phyloP scores from a whole-genome alignment of 2,329 filamentous ascomycete genomes.

The Ceratocystis cubensis region DNA sequence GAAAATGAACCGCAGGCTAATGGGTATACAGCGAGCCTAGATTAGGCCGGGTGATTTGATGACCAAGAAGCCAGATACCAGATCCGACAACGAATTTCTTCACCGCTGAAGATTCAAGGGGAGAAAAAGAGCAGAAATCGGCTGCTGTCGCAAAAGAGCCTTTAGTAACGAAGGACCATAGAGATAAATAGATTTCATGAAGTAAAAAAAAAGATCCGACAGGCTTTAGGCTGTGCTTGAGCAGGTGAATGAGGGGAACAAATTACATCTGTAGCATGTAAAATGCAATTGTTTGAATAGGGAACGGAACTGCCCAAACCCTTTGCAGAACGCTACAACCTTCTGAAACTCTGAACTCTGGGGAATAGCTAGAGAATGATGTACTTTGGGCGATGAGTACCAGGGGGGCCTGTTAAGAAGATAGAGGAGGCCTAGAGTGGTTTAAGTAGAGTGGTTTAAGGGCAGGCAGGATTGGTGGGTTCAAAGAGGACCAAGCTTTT shows the following conservation, averaged over 20 bases:
- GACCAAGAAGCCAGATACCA: conserved; percentile 15
- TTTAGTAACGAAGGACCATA: background rate
- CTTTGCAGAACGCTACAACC: conserved; percentile 4
- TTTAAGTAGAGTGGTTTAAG: background rate
- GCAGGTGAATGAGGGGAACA: conserved; percentile 3
- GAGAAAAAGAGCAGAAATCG: background rate
- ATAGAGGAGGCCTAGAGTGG: background rate
- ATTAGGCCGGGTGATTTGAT: background rate
- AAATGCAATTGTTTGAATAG: background rate
- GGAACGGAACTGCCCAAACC: background rate
- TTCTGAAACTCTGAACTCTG: conserved; percentile 16
- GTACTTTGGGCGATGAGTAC: background rate
- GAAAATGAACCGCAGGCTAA: background rate
- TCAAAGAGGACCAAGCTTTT: conserved; percentile 9
- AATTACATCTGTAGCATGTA: background rate
- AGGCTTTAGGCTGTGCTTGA: background rate
- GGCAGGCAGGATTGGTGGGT: background rate
- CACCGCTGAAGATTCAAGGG: conserved; percentile 1
- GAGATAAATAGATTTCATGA: background rate
- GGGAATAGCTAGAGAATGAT: background rate
- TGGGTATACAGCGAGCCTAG: background rate
- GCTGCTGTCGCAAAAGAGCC: background rate
- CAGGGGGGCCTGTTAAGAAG: background rate
- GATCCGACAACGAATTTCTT: conserved; percentile 10
- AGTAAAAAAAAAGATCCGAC: background rate